Base-by-base conservation (phyloP, 345 rosid species). In the Hirschfeldia incana region DNA sequence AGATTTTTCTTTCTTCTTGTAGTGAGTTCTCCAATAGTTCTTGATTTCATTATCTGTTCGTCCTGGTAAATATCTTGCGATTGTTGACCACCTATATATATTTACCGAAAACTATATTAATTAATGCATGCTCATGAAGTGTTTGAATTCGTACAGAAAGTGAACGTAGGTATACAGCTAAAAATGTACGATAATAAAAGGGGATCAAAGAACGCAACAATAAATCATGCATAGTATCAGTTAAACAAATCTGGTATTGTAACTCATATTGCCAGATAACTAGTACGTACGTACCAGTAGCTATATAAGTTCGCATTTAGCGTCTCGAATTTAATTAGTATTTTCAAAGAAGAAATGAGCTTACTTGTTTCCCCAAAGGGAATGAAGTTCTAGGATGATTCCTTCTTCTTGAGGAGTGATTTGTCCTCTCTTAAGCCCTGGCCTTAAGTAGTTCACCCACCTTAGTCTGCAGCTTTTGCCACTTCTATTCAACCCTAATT, bases 41-140 rank as follows among this genome's bases (percentile, higher is more conserved):
- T 94, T 94, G n/a, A 92, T 94, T 78, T 94, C 97, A 74, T 92
- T 92, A 57, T 92, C 97, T 15, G 97, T 94, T 79, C 97, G 88
- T 33, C 97, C 97, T 0, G 98, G 97, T 75, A 94, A 87, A 82
- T 90, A 88, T 80, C 91, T 85, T 4, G 98, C 97, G 15, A 94
- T 92, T 30, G 97, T 91, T 3, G 98, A 91, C 97, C 98, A 94
- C 83, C 94, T 92, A 78, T 7, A 59, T 33, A 58, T 49, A 12
- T 49, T 49, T 33, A 58, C 2, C 3, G 6, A 62, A 61, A 69
- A 8, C 9, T 16, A 62, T 49, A 6, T 62, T 21, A 21, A 60
- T 65, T 36, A 65, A 39, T 64, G 32, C 7, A 60, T 60, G 64
- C 33, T 7, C 16, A 36, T 9, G 26, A 64, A 70, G n/a, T 6